Conservation (phyloP, 306 rosid genomes). For the Vigna reflexopilosa region DNA sequence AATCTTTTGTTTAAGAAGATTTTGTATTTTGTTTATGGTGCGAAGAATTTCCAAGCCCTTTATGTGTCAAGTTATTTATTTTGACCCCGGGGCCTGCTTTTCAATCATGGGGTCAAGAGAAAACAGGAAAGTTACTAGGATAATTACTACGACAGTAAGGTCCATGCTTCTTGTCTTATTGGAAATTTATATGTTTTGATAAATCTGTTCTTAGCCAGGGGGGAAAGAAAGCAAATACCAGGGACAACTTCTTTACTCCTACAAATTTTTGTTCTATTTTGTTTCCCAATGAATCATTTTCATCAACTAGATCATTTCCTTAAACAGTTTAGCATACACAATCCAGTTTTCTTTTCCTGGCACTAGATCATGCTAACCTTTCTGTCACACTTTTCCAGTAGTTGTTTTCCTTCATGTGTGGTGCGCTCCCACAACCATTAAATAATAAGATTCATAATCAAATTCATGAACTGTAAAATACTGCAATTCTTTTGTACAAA, state of each 20-base stretch:
- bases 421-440: no score
- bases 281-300: no score
- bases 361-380: not conserved
- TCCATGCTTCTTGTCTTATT: constrained; percentile 63
- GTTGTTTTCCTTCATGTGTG: no score
- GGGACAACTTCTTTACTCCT: no score
- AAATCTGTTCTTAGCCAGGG: no score
- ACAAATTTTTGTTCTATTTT: no score
- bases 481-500: not conserved
- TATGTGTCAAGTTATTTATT: constrained; percentile 73
- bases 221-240: no score
- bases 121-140: constrained; percentile 45
- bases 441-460: no score
- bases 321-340: no score
- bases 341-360: not conserved
- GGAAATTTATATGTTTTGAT: constrained; percentile 60
- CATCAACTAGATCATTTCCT: no score
- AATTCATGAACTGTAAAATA: not conserved
- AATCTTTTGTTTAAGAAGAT: constrained; percentile 74
- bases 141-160: constrained; percentile 47
- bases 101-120: constrained; percentile 53
- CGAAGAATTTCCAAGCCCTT: constrained; percentile 71
- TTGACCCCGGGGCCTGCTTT: constrained; percentile 67
- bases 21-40: constrained; percentile 80
- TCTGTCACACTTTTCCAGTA: no score